phyloP scores from a whole-genome alignment of 2,329 filamentous ascomycete species.

The Venturia carpophila region DNA sequence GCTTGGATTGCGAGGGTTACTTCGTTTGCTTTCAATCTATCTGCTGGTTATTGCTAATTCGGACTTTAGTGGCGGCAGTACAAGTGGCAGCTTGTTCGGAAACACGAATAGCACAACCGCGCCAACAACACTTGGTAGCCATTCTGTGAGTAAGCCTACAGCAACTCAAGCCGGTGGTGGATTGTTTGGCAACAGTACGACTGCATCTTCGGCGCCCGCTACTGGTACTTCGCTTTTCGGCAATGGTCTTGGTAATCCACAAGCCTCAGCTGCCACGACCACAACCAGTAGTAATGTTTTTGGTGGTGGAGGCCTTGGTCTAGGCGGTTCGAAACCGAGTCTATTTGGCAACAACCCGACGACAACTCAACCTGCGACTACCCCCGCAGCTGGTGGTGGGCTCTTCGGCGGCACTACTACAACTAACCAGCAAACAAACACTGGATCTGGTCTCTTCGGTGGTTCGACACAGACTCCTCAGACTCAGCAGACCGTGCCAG shows the following conservation, averaged over 20 bases:
- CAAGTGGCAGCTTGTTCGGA: constrained; percentile 21
- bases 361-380: constrained; percentile 3
- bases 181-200: constrained; percentile 14
- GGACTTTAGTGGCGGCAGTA: constrained; percentile 21
- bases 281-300: constrained; percentile 29
- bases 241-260: not conserved
- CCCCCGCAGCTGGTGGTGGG: constrained; percentile 25
- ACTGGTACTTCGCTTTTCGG: constrained; percentile 5
- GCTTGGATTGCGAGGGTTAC: not conserved
- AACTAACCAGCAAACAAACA: constrained; percentile 23
- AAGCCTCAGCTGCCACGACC: constrained; percentile 22
- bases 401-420: constrained; percentile 21
- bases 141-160: constrained; percentile 28
- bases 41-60: constrained; percentile 10
- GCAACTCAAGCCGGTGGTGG: constrained; percentile 20
- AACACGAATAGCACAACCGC: not conserved
- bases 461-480: constrained; percentile 25
- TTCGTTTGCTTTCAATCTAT: not conserved
- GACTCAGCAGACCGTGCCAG: constrained; percentile 51
- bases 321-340: not conserved
- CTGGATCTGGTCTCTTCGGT: constrained; percentile 22
- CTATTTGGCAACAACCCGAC: constrained; percentile 21
- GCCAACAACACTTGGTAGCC: constrained; percentile 25
- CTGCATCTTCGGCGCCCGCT: not conserved
- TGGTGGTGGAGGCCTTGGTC: constrained; percentile 21